Evolutionary conservation across 371 early-diverging fungal genomes (phyloP).

Genomic region (Saksenaea oblongispora): DNA sequence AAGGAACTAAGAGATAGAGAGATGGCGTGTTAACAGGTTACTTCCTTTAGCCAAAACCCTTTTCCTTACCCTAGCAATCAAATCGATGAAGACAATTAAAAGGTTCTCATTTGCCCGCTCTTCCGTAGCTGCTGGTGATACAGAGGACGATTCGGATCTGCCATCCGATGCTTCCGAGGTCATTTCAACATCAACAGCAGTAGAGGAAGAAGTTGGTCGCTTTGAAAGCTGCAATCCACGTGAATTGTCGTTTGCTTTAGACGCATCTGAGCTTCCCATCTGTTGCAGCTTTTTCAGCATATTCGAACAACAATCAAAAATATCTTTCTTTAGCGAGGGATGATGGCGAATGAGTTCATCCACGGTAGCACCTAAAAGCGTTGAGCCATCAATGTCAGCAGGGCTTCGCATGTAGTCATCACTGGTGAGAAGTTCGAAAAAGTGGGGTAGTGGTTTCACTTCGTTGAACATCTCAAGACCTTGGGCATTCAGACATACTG

Average conservation of each 20-base stretch:
- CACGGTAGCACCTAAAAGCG: conserved; percentile 80
- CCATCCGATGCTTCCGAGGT: background rate
- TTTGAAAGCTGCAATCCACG: conserved; percentile 32
- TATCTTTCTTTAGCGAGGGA: conserved; percentile 71
- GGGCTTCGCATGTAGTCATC: conserved; percentile 76
- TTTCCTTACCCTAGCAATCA: conserved; percentile 38
- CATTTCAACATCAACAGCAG: conserved; percentile 39
- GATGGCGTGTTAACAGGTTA: background rate
- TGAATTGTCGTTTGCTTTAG: conserved; percentile 49
- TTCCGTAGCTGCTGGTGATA: background rate
- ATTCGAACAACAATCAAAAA: conserved; percentile 70
- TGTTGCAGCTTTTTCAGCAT: conserved; percentile 61
- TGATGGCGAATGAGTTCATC: conserved; percentile 97
- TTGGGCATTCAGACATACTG: conserved; percentile 86
- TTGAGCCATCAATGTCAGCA: conserved; percentile 81
- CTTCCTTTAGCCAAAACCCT: background rate
- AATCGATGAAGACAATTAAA: conserved; percentile 37
- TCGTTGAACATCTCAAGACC: conserved; percentile 85
- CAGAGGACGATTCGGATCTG: background rate
- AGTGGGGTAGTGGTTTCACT: conserved; percentile 69
- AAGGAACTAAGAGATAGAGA: conserved; percentile 59
- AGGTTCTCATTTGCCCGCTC: conserved; percentile 29
- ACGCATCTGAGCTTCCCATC: conserved; percentile 43
- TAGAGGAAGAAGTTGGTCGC: conserved; percentile 22
- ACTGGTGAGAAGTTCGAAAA: conserved; percentile 77